A percentile compares a stretch with the other conserved stretches of the same genome.
These are phyloP conservation scores for Trichoderma brevicompactum DNA, from an alignment of 2,329 filamentous ascomycete genomes.

Conservation along the genomic window DNA sequence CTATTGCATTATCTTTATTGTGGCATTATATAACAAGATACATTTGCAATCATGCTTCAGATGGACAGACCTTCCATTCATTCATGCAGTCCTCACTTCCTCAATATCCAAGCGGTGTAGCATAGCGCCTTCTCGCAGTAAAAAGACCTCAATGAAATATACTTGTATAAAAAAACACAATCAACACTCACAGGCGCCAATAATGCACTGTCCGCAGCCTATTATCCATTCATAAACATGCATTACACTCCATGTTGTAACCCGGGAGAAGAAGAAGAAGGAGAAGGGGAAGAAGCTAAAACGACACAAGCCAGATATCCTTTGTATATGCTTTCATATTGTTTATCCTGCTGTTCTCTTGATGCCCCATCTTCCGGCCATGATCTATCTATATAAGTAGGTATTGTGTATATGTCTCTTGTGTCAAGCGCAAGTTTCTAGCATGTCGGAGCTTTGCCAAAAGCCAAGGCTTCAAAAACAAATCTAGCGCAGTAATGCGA, in stretches of 20 bases:
- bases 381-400: not conserved
- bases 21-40: no score
- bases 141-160: not conserved
- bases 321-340: not conserved
- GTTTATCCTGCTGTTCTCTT: not conserved
- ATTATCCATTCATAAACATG: not conserved
- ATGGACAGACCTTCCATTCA: not conserved
- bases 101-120: not conserved
- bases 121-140: not conserved
- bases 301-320: not conserved
- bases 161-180: not conserved
- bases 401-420: not conserved
- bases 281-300: slow-evolving; percentile 15
- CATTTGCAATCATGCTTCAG: no score
- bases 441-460: not conserved
- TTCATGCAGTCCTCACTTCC: not conserved
- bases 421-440: not conserved
- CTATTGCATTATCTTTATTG: not conserved
- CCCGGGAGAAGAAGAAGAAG: not conserved
- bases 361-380: not conserved
- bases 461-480: not conserved
- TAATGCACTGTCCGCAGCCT: not conserved
- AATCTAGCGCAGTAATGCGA: not conserved
- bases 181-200: not conserved
- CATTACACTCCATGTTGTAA: not conserved